phyloP scores from a whole-genome alignment of 192 early-diverging fungal species.

The Backusella luteola region DNA sequence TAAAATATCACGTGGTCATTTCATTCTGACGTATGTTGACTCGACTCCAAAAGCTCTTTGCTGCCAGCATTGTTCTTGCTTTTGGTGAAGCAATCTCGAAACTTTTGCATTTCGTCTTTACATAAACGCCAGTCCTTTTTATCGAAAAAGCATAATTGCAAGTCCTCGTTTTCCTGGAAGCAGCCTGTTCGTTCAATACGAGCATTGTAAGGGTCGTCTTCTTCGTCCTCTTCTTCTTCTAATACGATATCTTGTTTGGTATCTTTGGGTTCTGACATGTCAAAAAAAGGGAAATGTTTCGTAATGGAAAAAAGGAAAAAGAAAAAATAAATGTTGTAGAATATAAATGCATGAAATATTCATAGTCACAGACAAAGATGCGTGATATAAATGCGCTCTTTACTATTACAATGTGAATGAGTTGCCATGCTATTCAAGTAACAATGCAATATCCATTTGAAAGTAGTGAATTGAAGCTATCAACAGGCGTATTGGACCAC shows the following conservation, averaged over 20 bases:
- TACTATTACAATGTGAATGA: too few species aligned
- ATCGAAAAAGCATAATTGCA: conserved; percentile 83
- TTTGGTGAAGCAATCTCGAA: conserved; percentile 72
- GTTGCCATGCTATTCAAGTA: too few species aligned
- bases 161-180: conserved; percentile 70
- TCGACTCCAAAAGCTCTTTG: conserved; percentile 17
- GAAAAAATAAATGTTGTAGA: too few species aligned
- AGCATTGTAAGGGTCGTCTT: conserved; percentile 79
- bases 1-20: background rate
- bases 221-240: conserved; percentile 42
- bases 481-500: too few species aligned
- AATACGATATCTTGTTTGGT: background rate
- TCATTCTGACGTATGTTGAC: background rate
- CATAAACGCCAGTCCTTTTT: conserved; percentile 89
- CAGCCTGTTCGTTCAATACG: conserved; percentile 83
- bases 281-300: background rate
- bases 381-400: too few species aligned
- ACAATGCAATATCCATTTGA: too few species aligned
- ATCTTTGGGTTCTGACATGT: background rate
- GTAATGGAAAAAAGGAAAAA: too few species aligned
- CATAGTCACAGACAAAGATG: too few species aligned
- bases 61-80: conserved; percentile 33
- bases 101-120: conserved; percentile 70
- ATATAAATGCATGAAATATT: too few species aligned
- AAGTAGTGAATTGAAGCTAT: too few species aligned